Evolutionary conservation across 2,329 filamentous ascomycete species (phyloP).

Genomic region (Plectosphaerella plurivora): DNA sequence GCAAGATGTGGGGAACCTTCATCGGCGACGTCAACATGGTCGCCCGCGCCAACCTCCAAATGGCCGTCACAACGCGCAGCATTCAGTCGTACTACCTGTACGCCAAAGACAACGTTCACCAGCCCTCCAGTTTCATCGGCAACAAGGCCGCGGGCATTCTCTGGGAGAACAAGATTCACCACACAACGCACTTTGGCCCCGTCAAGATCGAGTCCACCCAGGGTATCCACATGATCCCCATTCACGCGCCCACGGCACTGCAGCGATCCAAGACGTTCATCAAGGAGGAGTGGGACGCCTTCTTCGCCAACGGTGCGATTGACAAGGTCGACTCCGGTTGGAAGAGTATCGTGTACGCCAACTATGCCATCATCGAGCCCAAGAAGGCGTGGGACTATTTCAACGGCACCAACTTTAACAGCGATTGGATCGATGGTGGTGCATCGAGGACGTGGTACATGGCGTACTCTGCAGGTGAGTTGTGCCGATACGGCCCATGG

Average conservation of each 20-base stretch:
- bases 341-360: constrained; percentile 80
- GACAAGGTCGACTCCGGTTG: constrained; percentile 68
- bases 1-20: constrained; percentile 80
- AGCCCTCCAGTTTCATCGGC: constrained; percentile 62
- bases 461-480: constrained; percentile 67
- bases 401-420: constrained; percentile 51
- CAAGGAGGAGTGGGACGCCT: constrained; percentile 67
- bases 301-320: constrained; percentile 65
- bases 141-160: constrained; percentile 50
- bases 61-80: constrained; percentile 64
- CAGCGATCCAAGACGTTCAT: constrained; percentile 62
- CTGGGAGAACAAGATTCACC: constrained; percentile 84
- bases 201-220: constrained; percentile 56
- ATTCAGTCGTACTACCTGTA: constrained; percentile 74
- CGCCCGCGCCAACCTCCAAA: constrained; percentile 68
- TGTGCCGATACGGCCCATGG: constrained; percentile 18
- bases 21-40: constrained; percentile 69
- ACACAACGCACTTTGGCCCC: constrained; percentile 71
- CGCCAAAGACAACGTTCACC: constrained; percentile 51
- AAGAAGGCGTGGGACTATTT: constrained; percentile 71
- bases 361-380: constrained; percentile 73
- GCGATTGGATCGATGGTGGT: constrained; percentile 74
- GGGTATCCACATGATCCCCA: constrained; percentile 70
- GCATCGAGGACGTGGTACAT: constrained; percentile 82
- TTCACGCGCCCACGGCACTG: constrained; percentile 58